Base-by-base conservation (phyloP, 352 stramenopile species). In the Globisporangium canariense region DNA sequence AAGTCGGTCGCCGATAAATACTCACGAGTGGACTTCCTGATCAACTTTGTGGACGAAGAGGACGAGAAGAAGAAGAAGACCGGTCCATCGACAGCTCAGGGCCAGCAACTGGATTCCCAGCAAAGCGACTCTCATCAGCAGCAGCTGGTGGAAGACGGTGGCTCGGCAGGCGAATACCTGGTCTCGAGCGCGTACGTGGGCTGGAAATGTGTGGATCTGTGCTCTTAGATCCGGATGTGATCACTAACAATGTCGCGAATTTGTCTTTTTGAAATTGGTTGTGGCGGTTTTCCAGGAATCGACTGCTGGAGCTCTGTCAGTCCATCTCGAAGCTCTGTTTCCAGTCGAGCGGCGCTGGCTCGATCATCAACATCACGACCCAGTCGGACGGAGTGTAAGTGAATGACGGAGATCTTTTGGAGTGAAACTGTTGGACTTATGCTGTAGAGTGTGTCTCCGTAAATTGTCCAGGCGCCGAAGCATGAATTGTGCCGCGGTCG, bases 11-110 rank as follows among this genome's bases (percentile, higher is more conserved):
- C 73, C 2, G 62, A 67, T 14, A 87, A 89, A 53, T 90, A 86
- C 64, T 70, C 76, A 41, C 77, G 77, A 4, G 79, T 90, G n/a
- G 74, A 91, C 68, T 86, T 72, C 43, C 63, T 91, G 28, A 79
- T 91, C 58, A 91, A 89, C 67, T 89, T 80, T 63, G 71, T 75
- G 32, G 64, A 72, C 3, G 58, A 76, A 9, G 69, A 69, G 10
- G 53, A 73, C 7, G 51, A 75, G 3, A 59, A 74, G 14, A 50
- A 53, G 36, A 10, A 53, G 36, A 10, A 47, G 13, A 46, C 20
- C n/a, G 56, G 34, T 18, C 25, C 25, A 28, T 30, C 53, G 4
- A 46, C 30, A 14, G 36, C 36, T 41, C 36, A 41, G 36, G 36
- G 32, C 13, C 30, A 38, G 43, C 22, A 32, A 30, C 28, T 16